Evolutionary conservation across 805 yeast genomes (phyloP).

Genomic region (Pachysolen tannophilus): DNA sequence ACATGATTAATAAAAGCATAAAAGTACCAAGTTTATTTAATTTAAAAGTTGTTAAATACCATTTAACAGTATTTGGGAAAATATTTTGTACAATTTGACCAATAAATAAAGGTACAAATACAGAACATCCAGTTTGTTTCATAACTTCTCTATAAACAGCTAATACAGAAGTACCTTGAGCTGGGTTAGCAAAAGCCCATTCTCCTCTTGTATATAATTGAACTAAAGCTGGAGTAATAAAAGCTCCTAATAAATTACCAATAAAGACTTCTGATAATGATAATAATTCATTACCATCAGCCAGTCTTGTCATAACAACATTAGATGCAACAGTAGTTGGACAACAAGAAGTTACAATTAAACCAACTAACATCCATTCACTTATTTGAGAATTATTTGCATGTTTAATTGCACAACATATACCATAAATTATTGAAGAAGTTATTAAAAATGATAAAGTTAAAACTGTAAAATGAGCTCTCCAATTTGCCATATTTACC

Average conservation of each 20-base stretch:
- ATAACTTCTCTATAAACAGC: conserved; percentile 66
- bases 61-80: conserved; percentile 56
- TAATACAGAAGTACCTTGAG: conserved; percentile 42
- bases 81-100: conserved; percentile 77
- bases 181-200: conserved; percentile 81
- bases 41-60: conserved; percentile 48
- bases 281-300: conserved; percentile 74
- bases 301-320: conserved; percentile 84
- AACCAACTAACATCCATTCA: conserved; percentile 72
- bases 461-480: conserved; percentile 72
- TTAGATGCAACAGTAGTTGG: conserved; percentile 92
- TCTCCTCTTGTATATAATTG: conserved; percentile 56
- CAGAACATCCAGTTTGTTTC: conserved; percentile 81
- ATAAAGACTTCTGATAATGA: conserved; percentile 80
- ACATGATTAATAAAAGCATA: conserved; percentile 72
- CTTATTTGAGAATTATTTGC: conserved; percentile 55
- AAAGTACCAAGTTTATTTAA: conserved; percentile 71
- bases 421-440: conserved; percentile 62
- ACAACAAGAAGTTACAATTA: conserved; percentile 76
- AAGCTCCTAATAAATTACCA: conserved; percentile 81
- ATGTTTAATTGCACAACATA: conserved; percentile 55
- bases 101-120: conserved; percentile 80
- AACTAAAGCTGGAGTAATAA: conserved; percentile 76
- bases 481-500: conserved; percentile 65
- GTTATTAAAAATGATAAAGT: conserved; percentile 66